phyloP scores from a whole-genome alignment of 2,329 filamentous ascomycete genomes.

The Metarhizium robertsii region DNA sequence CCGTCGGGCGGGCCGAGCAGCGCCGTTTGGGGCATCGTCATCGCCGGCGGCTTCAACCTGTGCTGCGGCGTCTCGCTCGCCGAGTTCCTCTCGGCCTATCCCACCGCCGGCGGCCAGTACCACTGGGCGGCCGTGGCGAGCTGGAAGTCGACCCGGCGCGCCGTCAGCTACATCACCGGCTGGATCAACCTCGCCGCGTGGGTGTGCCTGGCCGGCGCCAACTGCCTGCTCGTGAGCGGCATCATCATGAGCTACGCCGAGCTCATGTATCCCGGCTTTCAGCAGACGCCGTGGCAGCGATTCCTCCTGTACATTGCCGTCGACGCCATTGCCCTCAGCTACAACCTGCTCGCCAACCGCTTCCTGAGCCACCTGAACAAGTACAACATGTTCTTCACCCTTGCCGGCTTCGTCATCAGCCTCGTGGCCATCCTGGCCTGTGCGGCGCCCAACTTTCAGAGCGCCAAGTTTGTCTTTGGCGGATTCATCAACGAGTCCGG shows the following conservation, averaged over 20 bases:
- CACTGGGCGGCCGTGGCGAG: conserved; percentile 62
- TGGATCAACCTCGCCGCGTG: conserved; percentile 65
- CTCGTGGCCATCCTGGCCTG: conserved; percentile 59
- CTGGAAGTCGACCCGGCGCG: conserved; percentile 49
- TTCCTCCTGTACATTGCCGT: conserved; percentile 63
- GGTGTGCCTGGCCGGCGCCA: conserved; percentile 60
- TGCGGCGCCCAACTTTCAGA: conserved; percentile 54
- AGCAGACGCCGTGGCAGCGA: conserved; percentile 55
- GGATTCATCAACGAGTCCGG: conserved; percentile 58
- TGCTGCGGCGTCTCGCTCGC: conserved; percentile 58
- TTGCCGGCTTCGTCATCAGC: conserved; percentile 59
- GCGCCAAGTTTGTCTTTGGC: conserved; percentile 57
- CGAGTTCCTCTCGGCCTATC: conserved; percentile 60
- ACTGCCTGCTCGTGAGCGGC: conserved; percentile 55
- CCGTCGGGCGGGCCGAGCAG: conserved; percentile 62
- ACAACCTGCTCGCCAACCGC: conserved; percentile 50
- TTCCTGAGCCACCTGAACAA: conserved; percentile 57
- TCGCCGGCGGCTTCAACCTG: conserved; percentile 58
- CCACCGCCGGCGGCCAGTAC: conserved; percentile 53
- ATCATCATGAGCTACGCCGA: conserved; percentile 58
- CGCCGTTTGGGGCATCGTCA: conserved; percentile 61
- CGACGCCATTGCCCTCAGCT: conserved; percentile 46
- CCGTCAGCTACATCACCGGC: conserved; percentile 60
- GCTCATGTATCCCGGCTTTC: conserved; percentile 49
- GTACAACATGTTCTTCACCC: conserved; percentile 60